Evolutionary conservation across 2,329 filamentous ascomycete genomes (phyloP).

Genomic region (Colletotrichum noveboracense): DNA sequence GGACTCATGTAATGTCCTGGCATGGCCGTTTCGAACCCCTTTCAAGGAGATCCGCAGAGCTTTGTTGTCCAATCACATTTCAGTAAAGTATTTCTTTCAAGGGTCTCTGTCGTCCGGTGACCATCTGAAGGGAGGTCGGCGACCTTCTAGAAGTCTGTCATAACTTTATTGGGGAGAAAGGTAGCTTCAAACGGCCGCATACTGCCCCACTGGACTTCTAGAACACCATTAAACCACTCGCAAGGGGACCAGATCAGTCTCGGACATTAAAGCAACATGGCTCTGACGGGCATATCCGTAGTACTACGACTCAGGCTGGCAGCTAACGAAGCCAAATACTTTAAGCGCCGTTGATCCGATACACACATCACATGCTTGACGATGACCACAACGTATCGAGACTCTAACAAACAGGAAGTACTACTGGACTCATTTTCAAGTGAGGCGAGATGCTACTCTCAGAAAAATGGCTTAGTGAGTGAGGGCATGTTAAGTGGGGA

Average conservation of each 20-base stretch:
- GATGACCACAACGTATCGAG: not conserved
- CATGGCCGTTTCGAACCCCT: not conserved
- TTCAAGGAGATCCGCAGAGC: not conserved
- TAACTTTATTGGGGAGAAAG: not conserved
- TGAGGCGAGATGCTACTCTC: not conserved
- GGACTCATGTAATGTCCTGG: not conserved
- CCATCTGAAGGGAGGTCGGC: not conserved
- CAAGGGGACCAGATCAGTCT: not conserved
- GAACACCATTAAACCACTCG: not conserved
- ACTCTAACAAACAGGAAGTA: not conserved
- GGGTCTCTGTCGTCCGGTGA: not conserved
- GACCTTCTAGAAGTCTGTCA: not conserved
- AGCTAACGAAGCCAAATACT: not conserved
- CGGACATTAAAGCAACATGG: not conserved
- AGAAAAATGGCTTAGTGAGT: not conserved
- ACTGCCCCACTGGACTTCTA: not conserved
- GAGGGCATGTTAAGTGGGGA: not conserved
- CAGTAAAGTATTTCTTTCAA: not conserved
- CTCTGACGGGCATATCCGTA: not conserved
- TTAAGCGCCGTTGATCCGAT: not conserved
- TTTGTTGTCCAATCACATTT: not conserved
- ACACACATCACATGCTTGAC: not conserved
- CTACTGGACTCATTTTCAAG: not conserved
- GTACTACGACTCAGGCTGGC: not conserved
- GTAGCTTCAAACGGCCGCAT: not conserved